These are phyloP conservation scores for Aspergillus calidoustus DNA, from an alignment of 2,329 filamentous ascomycete species.

Conservation along the genomic window DNA sequence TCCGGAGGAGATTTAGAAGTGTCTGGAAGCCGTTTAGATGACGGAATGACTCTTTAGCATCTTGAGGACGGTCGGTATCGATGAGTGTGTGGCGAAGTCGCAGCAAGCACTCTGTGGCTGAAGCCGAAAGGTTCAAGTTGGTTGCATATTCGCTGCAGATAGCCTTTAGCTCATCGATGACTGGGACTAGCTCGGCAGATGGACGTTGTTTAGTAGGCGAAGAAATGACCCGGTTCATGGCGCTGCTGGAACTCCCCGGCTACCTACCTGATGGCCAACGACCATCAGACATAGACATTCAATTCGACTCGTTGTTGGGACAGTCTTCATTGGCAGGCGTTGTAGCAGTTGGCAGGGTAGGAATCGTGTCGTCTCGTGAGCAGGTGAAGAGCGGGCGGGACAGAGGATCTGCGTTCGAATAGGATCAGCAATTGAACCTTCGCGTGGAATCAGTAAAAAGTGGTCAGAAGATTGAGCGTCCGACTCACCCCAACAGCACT, in stretches of 20 bases:
- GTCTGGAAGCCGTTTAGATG: slow-evolving; percentile 78
- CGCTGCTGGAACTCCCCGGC: slow-evolving; percentile 38
- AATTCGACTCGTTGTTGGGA: slow-evolving; percentile 33
- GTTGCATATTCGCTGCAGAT: slow-evolving; percentile 36
- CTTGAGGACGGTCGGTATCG: slow-evolving; percentile 53
- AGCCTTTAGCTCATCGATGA: slow-evolving; percentile 42
- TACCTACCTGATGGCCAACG: slow-evolving; percentile 36
- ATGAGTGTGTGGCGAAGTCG: slow-evolving; percentile 69
- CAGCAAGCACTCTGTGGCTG: slow-evolving; percentile 62
- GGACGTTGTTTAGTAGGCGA: slow-evolving; percentile 39
- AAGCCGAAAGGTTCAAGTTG: slow-evolving; percentile 39
- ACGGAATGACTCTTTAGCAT: slow-evolving; percentile 79
- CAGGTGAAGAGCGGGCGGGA: slow-evolving; percentile 23
- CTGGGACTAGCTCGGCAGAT: slow-evolving; percentile 42
- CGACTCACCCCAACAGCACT: not conserved
- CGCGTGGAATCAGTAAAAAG: not conserved
- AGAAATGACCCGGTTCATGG: slow-evolving; percentile 37
- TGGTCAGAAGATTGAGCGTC: not conserved
- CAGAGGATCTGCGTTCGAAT: slow-evolving; percentile 13
- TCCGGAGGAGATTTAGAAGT: slow-evolving; percentile 70
- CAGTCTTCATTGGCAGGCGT: slow-evolving; percentile 42
- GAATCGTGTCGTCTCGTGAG: slow-evolving; percentile 22
- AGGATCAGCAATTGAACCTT: slow-evolving; percentile 27
- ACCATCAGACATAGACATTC: slow-evolving; percentile 41
- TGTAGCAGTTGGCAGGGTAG: slow-evolving; percentile 24